These are phyloP conservation scores for Picea glauca DNA, from an alignment of 75 land plant species.

Conservation along the genomic window DNA sequence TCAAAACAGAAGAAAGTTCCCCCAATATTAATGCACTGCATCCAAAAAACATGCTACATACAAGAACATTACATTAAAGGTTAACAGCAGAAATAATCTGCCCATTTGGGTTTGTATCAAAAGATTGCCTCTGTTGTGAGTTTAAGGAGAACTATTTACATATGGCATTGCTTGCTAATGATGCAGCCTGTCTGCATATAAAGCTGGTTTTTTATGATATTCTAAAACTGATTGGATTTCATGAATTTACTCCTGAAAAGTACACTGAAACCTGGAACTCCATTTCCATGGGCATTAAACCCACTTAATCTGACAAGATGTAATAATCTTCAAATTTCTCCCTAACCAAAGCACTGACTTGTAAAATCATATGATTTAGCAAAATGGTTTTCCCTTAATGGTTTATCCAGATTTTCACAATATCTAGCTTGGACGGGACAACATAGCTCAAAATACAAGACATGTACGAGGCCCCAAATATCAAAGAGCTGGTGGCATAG, in stretches of 20 bases:
- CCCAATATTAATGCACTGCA: too few species aligned
- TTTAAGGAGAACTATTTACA: too few species aligned
- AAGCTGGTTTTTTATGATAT: background rate
- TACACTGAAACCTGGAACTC: background rate
- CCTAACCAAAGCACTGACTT: background rate
- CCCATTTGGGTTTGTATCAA: too few species aligned
- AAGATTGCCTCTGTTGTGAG: too few species aligned
- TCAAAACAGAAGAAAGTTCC: too few species aligned
- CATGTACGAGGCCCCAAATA: background rate
- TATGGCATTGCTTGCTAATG: too few species aligned
- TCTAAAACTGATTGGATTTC: background rate
- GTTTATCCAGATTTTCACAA: background rate
- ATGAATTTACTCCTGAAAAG: background rate
- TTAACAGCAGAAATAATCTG: too few species aligned
- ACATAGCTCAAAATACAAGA: background rate
- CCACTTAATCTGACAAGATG: background rate
- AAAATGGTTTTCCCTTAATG: background rate
- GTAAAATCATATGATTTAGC: background rate
- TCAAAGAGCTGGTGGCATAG: background rate
- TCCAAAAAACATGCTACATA: too few species aligned
- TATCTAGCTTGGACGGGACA: background rate
- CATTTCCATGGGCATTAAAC: background rate
- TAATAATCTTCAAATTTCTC: background rate
- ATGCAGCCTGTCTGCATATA: background rate
- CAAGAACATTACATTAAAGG: too few species aligned